Evolutionary conservation across 768 basidiomycete species (phyloP).

Genomic region (Rhodotorula graminis): DNA sequence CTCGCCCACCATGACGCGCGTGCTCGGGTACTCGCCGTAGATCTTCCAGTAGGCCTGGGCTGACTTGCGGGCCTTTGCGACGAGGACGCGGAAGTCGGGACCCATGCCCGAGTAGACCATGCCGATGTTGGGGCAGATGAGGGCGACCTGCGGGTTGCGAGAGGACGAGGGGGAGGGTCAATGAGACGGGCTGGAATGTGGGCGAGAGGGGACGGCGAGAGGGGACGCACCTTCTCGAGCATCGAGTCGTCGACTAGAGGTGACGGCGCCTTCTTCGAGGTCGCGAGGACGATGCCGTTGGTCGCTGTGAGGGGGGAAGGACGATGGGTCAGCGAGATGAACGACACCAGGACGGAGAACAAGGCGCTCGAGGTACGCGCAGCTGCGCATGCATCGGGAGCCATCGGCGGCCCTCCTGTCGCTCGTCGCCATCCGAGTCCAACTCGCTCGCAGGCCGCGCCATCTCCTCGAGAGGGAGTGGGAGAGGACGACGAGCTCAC

Average conservation of each 20-base stretch:
- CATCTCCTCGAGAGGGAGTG: not conserved
- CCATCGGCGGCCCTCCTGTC: not conserved
- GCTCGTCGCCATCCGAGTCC: not conserved
- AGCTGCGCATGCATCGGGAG: not conserved
- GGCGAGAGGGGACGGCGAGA: not conserved
- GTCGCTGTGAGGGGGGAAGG: conserved; percentile 60
- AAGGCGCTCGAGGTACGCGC: not conserved
- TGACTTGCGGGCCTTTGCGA: conserved; percentile 90
- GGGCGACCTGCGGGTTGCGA: conserved; percentile 50
- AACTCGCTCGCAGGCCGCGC: not conserved
- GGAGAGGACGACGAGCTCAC: conserved; percentile 51
- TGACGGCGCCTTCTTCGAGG: conserved; percentile 98
- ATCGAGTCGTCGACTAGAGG: conserved; percentile 96
- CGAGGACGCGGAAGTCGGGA: conserved; percentile 91
- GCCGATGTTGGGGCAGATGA: conserved; percentile 97
- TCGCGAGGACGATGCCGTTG: conserved; percentile 98
- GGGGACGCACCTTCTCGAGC: conserved; percentile 65
- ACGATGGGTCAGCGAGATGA: not conserved
- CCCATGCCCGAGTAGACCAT: conserved; percentile 99
- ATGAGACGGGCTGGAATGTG: not conserved
- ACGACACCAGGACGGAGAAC: no score
- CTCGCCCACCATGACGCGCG: conserved; percentile 91
- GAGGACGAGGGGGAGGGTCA: not conserved
- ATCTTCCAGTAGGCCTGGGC: conserved; percentile 99
- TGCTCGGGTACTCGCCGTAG: conserved; percentile 96